Evolutionary conservation across 2,329 filamentous ascomycete species (phyloP).

Genomic region (Dactylellina sp.): DNA sequence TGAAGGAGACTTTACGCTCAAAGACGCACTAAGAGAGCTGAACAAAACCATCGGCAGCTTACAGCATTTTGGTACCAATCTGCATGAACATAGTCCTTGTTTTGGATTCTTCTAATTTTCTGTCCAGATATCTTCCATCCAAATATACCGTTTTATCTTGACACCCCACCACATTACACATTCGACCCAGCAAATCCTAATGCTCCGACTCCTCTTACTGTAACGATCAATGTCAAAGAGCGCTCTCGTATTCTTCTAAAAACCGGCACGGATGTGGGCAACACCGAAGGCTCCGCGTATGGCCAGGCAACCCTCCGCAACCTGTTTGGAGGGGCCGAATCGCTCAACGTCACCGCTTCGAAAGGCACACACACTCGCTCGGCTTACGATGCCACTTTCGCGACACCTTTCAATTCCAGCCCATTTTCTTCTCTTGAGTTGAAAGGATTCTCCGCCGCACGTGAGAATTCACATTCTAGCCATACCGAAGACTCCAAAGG

Average conservation of each 20-base stretch:
- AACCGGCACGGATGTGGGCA: slow-evolving; percentile 93
- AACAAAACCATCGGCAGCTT: slow-evolving; percentile 79
- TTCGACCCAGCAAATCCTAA: slow-evolving; percentile 72
- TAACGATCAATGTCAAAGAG: slow-evolving; percentile 82
- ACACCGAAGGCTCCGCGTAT: slow-evolving; percentile 92
- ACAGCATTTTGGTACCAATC: slow-evolving; percentile 76
- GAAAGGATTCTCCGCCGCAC: slow-evolving; percentile 81
- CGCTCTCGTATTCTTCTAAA: slow-evolving; percentile 86
- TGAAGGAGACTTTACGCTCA: slow-evolving; percentile 78
- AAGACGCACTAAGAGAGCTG: slow-evolving; percentile 80
- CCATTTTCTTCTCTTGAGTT: slow-evolving; percentile 82
- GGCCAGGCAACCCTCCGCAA: slow-evolving; percentile 88
- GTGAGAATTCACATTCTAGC: slow-evolving; percentile 84
- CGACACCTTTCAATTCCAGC: slow-evolving; percentile 84
- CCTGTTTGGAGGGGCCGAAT: slow-evolving; percentile 92
- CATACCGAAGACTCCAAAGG: slow-evolving; percentile 91
- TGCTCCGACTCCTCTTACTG: slow-evolving; percentile 75
- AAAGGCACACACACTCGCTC: slow-evolving; percentile 90
- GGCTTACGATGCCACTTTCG: slow-evolving; percentile 87
- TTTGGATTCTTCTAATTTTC: slow-evolving; percentile 31
- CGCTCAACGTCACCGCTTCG: slow-evolving; percentile 81
- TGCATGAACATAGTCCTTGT: neutral
- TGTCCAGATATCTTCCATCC: slow-evolving; percentile 83
- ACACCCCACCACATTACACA: slow-evolving; percentile 64
- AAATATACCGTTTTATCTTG: slow-evolving; percentile 83